phyloP scores from a whole-genome alignment of 2,329 filamentous ascomycete species.

The Talaromyces sp. region DNA sequence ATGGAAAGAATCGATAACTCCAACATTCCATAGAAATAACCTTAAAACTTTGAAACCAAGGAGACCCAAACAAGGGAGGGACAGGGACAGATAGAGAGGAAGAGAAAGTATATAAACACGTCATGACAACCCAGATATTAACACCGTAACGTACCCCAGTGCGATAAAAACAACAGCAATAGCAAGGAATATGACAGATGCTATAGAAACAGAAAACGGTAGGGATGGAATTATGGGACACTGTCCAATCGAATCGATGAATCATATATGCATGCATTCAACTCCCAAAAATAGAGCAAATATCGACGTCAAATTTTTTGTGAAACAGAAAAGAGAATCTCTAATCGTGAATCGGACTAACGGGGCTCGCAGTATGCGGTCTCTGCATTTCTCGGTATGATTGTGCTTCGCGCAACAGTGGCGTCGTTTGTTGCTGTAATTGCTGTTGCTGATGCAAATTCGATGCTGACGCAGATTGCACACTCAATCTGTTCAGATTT shows the following conservation, averaged over 20 bases:
- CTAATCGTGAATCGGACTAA: conserved; percentile 15
- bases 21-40: conserved; percentile 5
- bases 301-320: background rate
- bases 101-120: conserved; percentile 6
- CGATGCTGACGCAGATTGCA: conserved; percentile 9
- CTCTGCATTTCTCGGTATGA: background rate
- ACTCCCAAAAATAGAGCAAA: background rate
- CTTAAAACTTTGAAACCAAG: background rate
- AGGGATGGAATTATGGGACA: background rate
- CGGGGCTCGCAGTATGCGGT: conserved; percentile 6
- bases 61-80: background rate
- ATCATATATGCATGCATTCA: conserved; percentile 6
- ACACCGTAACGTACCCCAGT: background rate
- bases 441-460: conserved; percentile 9
- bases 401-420: background rate
- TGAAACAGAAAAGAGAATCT: background rate
- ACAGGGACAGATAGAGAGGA: background rate
- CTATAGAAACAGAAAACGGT: background rate
- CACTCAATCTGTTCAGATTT: conserved; percentile 1
- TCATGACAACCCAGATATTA: background rate
- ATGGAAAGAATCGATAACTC: background rate
- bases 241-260: background rate
- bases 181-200: background rate
- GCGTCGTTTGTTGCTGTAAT: background rate
- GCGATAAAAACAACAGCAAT: background rate